Evolutionary conservation across 1,284 basidiomycete species (phyloP).

Genomic region (Boletellus sp.): DNA sequence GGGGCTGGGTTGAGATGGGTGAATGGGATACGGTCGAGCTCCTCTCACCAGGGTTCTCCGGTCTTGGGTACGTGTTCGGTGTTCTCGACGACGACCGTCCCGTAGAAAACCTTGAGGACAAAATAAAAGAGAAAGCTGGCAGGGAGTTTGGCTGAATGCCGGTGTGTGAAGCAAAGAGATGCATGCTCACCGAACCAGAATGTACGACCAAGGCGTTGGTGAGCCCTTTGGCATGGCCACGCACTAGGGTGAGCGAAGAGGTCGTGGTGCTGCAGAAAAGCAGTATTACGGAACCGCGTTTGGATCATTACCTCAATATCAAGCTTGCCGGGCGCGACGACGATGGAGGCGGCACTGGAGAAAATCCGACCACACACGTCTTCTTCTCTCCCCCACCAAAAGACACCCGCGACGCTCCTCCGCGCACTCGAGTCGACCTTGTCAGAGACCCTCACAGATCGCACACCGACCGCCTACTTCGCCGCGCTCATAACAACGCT

Average conservation of each 20-base stretch:
- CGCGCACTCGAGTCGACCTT: slow-evolving; percentile 88
- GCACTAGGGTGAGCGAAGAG: background rate
- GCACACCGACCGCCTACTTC: slow-evolving; percentile 83
- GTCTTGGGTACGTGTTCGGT: slow-evolving; percentile 63
- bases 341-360: slow-evolving; percentile 63
- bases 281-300: too few species aligned
- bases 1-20: slow-evolving; percentile 1
- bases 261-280: background rate
- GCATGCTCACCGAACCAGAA: slow-evolving; percentile 52
- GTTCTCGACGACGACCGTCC: slow-evolving; percentile 83
- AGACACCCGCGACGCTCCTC: slow-evolving; percentile 86
- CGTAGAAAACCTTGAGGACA: slow-evolving; percentile 85
- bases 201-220: slow-evolving; percentile 65
- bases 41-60: slow-evolving; percentile 67
- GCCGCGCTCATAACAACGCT: slow-evolving; percentile 80
- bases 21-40: slow-evolving; percentile 27
- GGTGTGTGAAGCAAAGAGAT: background rate
- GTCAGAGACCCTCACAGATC: slow-evolving; percentile 69
- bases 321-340: background rate
- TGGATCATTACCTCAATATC: too few species aligned
- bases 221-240: slow-evolving; percentile 42
- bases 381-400: slow-evolving; percentile 83
- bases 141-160: slow-evolving; percentile 3
- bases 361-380: slow-evolving; percentile 89
- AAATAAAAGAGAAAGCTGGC: slow-evolving; percentile 66